phyloP scores from a whole-genome alignment of 495 filamentous ascomycete genomes.

The Sporormia fimetaria region DNA sequence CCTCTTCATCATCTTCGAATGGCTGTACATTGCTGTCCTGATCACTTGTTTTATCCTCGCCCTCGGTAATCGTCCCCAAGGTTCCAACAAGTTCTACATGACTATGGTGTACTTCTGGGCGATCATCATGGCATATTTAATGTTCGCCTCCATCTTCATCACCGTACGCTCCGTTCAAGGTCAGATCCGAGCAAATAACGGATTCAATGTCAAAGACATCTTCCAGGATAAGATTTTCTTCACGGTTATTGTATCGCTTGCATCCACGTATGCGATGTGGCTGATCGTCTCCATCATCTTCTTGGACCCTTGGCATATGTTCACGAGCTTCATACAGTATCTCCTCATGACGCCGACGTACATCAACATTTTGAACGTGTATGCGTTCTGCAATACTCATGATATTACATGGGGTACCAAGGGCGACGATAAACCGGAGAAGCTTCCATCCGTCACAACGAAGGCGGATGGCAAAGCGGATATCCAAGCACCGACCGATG shows the following conservation, averaged over 20 bases:
- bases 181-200: conserved; percentile 40
- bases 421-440: conserved; percentile 80
- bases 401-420: conserved; percentile 97
- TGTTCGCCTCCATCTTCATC: conserved; percentile 92
- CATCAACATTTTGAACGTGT: conserved; percentile 94
- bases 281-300: conserved; percentile 85
- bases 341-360: conserved; percentile 89
- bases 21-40: conserved; percentile 85
- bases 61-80: conserved; percentile 91
- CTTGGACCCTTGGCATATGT: conserved; percentile 99
- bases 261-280: conserved; percentile 90
- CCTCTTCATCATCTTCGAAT: conserved; percentile 84
- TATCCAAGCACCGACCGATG: conserved; percentile 81
- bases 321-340: conserved; percentile 93
- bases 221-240: conserved; percentile 86
- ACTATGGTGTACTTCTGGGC: conserved; percentile 97
- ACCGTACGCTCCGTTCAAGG: conserved; percentile 72
- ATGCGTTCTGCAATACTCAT: conserved; percentile 96
- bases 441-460: conserved; percentile 65
- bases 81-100: conserved; percentile 87
- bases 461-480: conserved; percentile 91
- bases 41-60: conserved; percentile 93
- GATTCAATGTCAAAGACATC: conserved; percentile 56
- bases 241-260: conserved; percentile 80
- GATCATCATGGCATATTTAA: conserved; percentile 85